Conservation (phyloP, 2,329 filamentous ascomycete species). For the Hypoxylon sp. region DNA sequence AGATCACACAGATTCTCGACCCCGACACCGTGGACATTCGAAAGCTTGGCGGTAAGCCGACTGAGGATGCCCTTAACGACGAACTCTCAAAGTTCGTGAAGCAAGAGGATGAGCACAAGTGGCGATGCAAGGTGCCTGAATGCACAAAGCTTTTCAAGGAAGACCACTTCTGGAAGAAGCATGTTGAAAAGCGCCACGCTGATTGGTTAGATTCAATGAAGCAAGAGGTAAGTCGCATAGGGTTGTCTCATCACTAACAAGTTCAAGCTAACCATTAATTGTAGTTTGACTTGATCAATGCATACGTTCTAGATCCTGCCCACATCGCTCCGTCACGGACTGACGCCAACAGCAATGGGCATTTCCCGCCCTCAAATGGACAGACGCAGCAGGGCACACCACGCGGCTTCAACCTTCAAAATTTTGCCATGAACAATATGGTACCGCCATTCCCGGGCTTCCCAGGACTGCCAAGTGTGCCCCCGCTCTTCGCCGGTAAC, state of each 20-base stretch:
- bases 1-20: constrained; percentile 90
- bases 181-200: constrained; percentile 92
- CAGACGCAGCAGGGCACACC: constrained; percentile 85
- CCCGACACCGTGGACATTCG: constrained; percentile 86
- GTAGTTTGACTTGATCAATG: constrained; percentile 91
- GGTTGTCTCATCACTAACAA: neutral
- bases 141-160: constrained; percentile 98
- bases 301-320: constrained; percentile 91
- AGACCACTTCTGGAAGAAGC: constrained; percentile 96
- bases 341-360: constrained; percentile 93
- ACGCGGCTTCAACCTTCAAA: constrained; percentile 87
- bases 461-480: constrained; percentile 62
- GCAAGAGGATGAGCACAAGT: constrained; percentile 97
- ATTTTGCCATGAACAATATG: constrained; percentile 69
- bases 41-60: constrained; percentile 87
- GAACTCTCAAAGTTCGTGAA: constrained; percentile 90
- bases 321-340: constrained; percentile 94
- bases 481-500: constrained; percentile 59
- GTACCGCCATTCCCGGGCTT: constrained; percentile 68
- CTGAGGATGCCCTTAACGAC: constrained; percentile 86
- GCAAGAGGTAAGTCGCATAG: constrained; percentile 83
- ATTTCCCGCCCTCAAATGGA: constrained; percentile 84
- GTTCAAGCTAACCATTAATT: constrained; percentile 45
- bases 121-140: constrained; percentile 93
- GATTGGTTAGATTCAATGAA: constrained; percentile 86